Base-by-base conservation (phyloP, 2,329 filamentous ascomycete species). In the Trichoderma breve region DNA sequence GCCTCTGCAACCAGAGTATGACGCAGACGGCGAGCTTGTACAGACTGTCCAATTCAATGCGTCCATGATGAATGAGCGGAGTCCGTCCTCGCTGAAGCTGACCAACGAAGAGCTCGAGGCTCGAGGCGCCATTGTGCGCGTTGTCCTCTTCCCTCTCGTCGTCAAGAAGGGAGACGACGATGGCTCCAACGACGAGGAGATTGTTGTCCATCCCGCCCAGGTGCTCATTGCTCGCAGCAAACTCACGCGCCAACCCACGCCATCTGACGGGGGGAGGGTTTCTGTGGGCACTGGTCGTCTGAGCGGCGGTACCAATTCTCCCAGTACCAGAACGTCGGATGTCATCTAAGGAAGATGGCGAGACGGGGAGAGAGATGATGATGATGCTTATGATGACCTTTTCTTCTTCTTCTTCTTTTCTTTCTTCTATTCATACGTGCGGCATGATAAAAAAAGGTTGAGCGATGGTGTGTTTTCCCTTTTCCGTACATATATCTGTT, bases 131-230 rank as follows among this genome's bases (percentile, higher is more conserved):
- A 89, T 95, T 21, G 94, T 99, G 53, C 93, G 96, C 76, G 89
- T 97, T 73, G 95, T 99, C 2, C 88, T 99, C 53, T 99, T 99
- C 86, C 97, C 97, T 11, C 87, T 98, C 1, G 95, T 99, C 21
- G 93, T 98, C 77, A 97, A 97, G 84, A 97, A 96, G 84, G 95
- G 95, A 68, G 93, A 97, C 78, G 95, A 98, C 79, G 85, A 86
- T 53, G 96, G 95, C 28, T 88, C 92, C 68, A 95, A 95, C 70
- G 94, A 98, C 70, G 94, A 98, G 76, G 95, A 98, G 85, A 93
- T 97, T 74, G 95, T 98, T 61, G 94, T 99, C 58, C 97, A 92
- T 79, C 95, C 95, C 11, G 96, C 97, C 7, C 95, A 98, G 81
- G 96, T 99, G 43, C 88, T 98, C 73, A 89, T 98, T 57, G 92